Evolutionary conservation across 352 stramenopile species (phyloP).

Genomic region (Pythium insidiosum): DNA sequence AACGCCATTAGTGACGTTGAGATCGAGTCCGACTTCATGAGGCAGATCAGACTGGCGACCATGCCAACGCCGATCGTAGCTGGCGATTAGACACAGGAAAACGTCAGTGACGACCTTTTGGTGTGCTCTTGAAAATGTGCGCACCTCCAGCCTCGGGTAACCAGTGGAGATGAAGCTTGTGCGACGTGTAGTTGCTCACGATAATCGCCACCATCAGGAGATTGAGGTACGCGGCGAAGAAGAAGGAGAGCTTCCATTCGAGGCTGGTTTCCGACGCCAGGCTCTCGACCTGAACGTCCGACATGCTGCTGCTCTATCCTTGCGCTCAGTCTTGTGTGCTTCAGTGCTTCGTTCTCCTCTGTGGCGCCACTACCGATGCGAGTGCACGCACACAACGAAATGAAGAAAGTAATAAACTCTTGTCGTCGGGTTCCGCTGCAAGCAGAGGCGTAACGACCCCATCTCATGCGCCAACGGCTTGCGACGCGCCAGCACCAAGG

Average conservation of each 20-base stretch:
- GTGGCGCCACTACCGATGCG: no score
- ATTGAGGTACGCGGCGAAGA: slow-evolving; percentile 64
- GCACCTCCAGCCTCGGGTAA: slow-evolving; percentile 55
- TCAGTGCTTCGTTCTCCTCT: no score
- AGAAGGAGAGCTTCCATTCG: slow-evolving; percentile 73
- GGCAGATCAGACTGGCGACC: slow-evolving; percentile 42
- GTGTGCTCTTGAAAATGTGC: neutral
- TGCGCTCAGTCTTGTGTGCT: no score
- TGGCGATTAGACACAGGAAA: neutral
- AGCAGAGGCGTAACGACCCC: no score
- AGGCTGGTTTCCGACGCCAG: slow-evolving; percentile 48
- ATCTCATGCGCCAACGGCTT: no score
- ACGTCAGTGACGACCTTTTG: neutral
- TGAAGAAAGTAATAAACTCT: neutral
- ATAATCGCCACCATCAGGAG: slow-evolving; percentile 74
- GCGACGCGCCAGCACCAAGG: no score
- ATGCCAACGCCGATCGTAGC: slow-evolving; percentile 59
- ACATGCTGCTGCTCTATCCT: no score
- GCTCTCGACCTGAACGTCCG: slow-evolving; percentile 25
- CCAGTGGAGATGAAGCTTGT: slow-evolving; percentile 72
- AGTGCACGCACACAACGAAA: no score
- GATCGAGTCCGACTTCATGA: slow-evolving; percentile 60
- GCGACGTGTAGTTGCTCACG: slow-evolving; percentile 68
- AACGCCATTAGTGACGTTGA: slow-evolving; percentile 80
- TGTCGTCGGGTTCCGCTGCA: no score